Evolutionary conservation across 192 early-diverging fungal genomes (phyloP).

Genomic region (Chytriomyces sp.): DNA sequence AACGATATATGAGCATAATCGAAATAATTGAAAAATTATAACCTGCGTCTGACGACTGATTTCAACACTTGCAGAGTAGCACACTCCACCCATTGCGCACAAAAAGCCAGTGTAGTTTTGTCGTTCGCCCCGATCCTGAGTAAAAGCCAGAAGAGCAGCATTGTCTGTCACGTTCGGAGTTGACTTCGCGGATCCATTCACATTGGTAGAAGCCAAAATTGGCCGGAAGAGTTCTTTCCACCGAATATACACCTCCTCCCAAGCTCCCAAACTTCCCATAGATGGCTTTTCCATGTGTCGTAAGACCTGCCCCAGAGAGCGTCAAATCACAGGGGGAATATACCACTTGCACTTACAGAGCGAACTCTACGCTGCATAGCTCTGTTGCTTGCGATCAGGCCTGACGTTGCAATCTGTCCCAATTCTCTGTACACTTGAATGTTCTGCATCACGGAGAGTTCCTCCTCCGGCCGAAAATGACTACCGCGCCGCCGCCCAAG

Average conservation of each 20-base stretch:
- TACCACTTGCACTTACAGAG: constrained; percentile 19
- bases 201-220: neutral
- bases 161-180: neutral
- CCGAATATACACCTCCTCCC: constrained; percentile 77
- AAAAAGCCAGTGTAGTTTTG: constrained; percentile 82
- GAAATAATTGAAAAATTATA: neutral
- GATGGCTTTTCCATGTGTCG: constrained; percentile 67
- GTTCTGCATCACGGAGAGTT: constrained; percentile 70
- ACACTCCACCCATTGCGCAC: constrained; percentile 77
- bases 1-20: neutral
- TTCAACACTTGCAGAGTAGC: constrained; percentile 30
- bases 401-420: constrained; percentile 21
- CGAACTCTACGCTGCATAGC: constrained; percentile 79
- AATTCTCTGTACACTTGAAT: constrained; percentile 70
- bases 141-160: neutral
- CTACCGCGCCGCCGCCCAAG: neutral
- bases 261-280: constrained; percentile 75
- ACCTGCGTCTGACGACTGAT: neutral
- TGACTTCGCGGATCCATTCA: neutral
- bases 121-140: constrained; percentile 66
- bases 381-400: constrained; percentile 49
- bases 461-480: neutral
- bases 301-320: constrained; percentile 43
- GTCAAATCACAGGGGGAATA: neutral
- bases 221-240: constrained; percentile 65